phyloP scores from a whole-genome alignment of 257 asterid species.

The Solanum piurae region DNA sequence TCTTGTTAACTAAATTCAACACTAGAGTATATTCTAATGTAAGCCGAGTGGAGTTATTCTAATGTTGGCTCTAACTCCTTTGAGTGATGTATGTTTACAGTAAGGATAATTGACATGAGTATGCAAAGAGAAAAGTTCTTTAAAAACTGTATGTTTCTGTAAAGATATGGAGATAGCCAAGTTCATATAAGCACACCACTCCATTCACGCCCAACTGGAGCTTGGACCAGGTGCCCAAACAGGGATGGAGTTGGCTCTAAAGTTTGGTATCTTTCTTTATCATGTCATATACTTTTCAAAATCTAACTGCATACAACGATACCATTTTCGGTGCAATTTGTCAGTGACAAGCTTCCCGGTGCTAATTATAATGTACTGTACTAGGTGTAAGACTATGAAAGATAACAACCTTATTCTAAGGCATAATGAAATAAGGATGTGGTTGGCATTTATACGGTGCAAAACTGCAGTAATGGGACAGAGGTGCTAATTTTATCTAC shows the following conservation, averaged over 20 bases:
- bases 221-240: background rate
- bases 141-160: background rate
- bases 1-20: background rate
- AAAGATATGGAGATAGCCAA: background rate
- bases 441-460: background rate
- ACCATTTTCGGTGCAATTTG: background rate
- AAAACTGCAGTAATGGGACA: background rate
- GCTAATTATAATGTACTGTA: background rate
- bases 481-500: background rate
- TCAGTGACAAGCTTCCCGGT: background rate
- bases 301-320: background rate
- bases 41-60: background rate
- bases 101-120: background rate
- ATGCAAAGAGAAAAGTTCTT: background rate
- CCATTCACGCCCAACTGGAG: background rate
- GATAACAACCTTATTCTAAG: background rate
- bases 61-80: background rate
- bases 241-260: background rate
- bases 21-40: background rate
- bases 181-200: background rate
- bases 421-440: background rate
- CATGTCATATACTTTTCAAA: background rate
- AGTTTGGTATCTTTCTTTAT: background rate
- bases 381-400: background rate
- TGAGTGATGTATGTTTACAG: background rate